Base-by-base conservation (phyloP, 352 stramenopile genomes). In the Pythium myriotylum region DNA sequence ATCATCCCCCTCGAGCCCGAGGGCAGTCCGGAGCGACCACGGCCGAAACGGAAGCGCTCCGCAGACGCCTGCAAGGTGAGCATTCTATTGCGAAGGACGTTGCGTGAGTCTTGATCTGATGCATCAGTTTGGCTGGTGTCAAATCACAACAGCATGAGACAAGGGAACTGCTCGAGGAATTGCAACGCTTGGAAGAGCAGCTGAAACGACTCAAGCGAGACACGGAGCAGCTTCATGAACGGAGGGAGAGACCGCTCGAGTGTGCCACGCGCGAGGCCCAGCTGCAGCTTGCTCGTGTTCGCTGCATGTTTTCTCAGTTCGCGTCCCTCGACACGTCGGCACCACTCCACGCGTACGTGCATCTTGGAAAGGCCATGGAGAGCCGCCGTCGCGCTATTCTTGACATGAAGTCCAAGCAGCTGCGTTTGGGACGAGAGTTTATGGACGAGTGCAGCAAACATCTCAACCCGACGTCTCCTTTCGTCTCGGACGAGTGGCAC, bases 401-500 rank as follows among this genome's bases (percentile, higher is more conserved):
- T 4, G 26, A 61, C 0, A 53, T 81, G 47, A 81, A 80, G 23
- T 13, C 22, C 0, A 46, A 45, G 13, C 76, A 82, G 39, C 41
- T 85, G 16, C 61, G 29, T 6, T 56, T 71, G 9, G 73, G 68
- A 6, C 64, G 76, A 16, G 47, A 71, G 19, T 80, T 76, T 41
- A 60, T 84, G 19, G 54, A 62, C 13, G 58, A 81, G 53, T 74
- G 78, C 40, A 79, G 65, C 17, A 59, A 66, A 2, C 78, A 77
- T 39, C 26, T 86, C 0, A 72, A 86, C 26, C 42, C 67, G 2
- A 55, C 60, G 16, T 72, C 66, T 24, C 61, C 72, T 5, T 78
- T 81, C 46, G 45, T 60, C 0, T 71, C 74, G 23, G 58, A 82
- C 22, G 72, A 79, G 43, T 68, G 72, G 39, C 84, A 81, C 20